Evolutionary conservation across 2,329 filamentous ascomycete genomes (phyloP).

Genomic region (Blastomyces silverae): DNA sequence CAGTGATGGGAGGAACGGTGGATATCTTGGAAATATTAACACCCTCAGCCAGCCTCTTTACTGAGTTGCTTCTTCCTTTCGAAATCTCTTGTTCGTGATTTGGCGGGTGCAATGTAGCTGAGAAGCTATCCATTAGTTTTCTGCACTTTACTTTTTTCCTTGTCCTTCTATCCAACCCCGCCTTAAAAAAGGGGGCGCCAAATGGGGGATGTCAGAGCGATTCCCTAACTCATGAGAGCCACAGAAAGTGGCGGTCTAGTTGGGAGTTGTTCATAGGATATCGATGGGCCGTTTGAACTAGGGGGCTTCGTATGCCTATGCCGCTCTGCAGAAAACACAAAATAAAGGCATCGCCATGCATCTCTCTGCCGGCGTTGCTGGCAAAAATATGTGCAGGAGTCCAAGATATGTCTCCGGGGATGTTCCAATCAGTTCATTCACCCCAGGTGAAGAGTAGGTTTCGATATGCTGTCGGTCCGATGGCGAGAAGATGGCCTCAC

Average conservation of each 20-base stretch:
- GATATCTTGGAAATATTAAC: not conserved
- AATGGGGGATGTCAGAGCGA: not conserved
- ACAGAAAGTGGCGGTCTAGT: constrained; percentile 1
- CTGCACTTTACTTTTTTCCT: not conserved
- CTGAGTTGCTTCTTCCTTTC: not conserved
- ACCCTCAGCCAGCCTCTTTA: not conserved
- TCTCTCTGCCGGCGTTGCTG: not conserved
- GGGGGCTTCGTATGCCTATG: too few relatives aligned
- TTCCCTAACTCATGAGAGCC: not conserved
- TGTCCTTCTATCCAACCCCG: not conserved
- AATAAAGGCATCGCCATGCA: not conserved
- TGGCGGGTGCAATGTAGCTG: not conserved
- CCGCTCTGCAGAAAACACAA: not conserved
- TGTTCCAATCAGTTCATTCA: not conserved
- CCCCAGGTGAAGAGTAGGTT: not conserved
- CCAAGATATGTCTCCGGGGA: not conserved
- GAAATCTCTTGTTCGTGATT: not conserved
- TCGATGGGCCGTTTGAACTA: not conserved
- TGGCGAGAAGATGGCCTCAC: not conserved
- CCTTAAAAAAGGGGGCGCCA: not conserved
- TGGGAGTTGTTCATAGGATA: not conserved
- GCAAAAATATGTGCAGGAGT: not conserved
- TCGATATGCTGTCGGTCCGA: not conserved
- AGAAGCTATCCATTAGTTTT: not conserved
- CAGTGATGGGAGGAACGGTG: not conserved